phyloP scores from a whole-genome alignment of 2,329 filamentous ascomycete species.

The Pseudogymnoascus sp. region DNA sequence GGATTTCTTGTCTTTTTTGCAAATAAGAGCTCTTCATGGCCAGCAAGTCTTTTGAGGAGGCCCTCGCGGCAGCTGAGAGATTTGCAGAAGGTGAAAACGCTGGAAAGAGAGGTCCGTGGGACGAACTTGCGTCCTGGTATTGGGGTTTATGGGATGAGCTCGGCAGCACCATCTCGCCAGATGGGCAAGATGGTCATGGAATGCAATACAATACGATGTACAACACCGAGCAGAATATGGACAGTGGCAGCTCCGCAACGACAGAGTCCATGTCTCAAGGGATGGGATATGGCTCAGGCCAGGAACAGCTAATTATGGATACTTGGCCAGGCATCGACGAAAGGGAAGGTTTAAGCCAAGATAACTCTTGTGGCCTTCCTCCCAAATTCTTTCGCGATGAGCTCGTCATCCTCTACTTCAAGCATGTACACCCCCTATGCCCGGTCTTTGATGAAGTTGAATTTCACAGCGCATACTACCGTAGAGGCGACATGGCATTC shows the following conservation, averaged over 20 bases:
- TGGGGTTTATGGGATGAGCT: slow-evolving; percentile 10
- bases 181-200: neutral
- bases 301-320: neutral
- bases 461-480: slow-evolving; percentile 4
- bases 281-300: neutral
- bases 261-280: neutral
- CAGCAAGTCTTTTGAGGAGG: neutral
- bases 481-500: slow-evolving; percentile 1
- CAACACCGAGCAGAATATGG: neutral
- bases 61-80: neutral
- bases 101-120: slow-evolving; percentile 7
- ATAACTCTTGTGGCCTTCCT: neutral
- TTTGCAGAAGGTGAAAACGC: neutral
- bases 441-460: slow-evolving; percentile 10
- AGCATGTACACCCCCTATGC: slow-evolving; percentile 6
- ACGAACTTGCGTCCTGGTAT: slow-evolving; percentile 9
- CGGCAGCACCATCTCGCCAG: neutral
- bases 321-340: neutral
- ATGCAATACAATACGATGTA: neutral
- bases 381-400: slow-evolving; percentile 5
- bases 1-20: neutral
- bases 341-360: neutral
- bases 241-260: neutral
- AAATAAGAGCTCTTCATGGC: neutral
- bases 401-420: slow-evolving; percentile 8